phyloP scores from a whole-genome alignment of 345 rosid genomes.

The Eucalyptus dawsonii region DNA sequence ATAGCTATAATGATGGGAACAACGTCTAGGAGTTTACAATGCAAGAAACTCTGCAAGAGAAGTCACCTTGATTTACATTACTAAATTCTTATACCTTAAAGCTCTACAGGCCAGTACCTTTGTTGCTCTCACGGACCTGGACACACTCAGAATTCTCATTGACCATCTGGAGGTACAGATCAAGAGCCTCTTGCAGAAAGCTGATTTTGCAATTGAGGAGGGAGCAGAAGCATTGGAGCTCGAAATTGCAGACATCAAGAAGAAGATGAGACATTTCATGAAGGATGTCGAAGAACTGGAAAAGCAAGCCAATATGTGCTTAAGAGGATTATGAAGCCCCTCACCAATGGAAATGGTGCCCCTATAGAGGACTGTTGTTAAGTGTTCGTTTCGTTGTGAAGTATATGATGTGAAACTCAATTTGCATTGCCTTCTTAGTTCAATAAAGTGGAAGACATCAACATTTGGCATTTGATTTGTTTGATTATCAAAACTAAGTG shows the following conservation, averaged over 20 bases:
- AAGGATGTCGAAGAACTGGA: not conserved
- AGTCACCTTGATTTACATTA: not conserved
- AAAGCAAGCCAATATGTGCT: not conserved
- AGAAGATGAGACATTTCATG: not conserved
- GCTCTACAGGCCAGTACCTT: not conserved
- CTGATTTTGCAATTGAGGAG: not conserved
- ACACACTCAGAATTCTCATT: not conserved
- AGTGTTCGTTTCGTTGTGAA: not conserved
- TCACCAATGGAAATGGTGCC: not conserved
- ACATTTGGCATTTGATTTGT: not conserved
- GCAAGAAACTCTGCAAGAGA: not conserved
- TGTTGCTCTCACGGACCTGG: not conserved
- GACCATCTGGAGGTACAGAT: not conserved
- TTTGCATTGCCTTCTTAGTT: not conserved
- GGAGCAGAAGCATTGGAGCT: not conserved
- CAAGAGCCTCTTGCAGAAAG: not conserved
- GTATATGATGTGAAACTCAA: not conserved
- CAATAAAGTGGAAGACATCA: not conserved
- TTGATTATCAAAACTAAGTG: not conserved
- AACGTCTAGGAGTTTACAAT: not conserved
- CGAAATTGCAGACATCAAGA: not conserved
- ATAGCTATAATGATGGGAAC: not conserved
- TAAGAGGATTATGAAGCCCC: not conserved
- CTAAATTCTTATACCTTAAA: not conserved
- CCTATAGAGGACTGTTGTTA: not conserved